These are phyloP conservation scores for Sarcocystis neurona DNA, from an alignment of 169 alveolate genomes.

Conservation along the genomic window DNA sequence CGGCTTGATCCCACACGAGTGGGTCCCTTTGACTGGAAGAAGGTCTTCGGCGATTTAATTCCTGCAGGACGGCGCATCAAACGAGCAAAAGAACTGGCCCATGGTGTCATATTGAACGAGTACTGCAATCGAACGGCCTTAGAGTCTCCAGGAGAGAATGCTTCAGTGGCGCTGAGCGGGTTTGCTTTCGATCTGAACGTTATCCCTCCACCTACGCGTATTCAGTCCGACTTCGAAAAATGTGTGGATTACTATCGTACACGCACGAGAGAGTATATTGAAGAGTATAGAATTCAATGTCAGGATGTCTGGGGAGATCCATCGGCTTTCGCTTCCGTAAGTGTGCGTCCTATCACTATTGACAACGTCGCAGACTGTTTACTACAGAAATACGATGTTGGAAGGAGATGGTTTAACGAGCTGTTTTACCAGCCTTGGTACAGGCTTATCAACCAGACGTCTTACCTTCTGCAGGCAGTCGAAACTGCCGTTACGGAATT, in stretches of 20 bases:
- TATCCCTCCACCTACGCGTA: not conserved
- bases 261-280: slow-evolving; percentile 11
- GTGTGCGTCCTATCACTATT: slow-evolving; percentile 14
- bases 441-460: not conserved
- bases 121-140: slow-evolving; percentile 9
- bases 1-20: not conserved
- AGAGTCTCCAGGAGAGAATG: too few relatives aligned
- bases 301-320: slow-evolving; percentile 16
- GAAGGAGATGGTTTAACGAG: slow-evolving; percentile 35
- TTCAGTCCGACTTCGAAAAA: not conserved
- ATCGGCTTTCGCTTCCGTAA: not conserved
- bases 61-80: not conserved
- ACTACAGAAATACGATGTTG: slow-evolving; percentile 21
- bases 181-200: too few relatives aligned
- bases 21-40: slow-evolving; percentile 12
- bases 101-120: slow-evolving; percentile 12
- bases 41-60: not conserved
- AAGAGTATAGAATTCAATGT: not conserved
- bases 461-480: slow-evolving; percentile 25
- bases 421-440: slow-evolving; percentile 33
- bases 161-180: too few relatives aligned
- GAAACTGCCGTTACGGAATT: slow-evolving; percentile 24
- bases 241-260: not conserved
- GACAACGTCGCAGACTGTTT: slow-evolving; percentile 8
- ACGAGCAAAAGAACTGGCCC: not conserved